Percentiles rank a stretch among this genome's conserved stretches.
Evolutionary conservation across 192 early-diverging fungal genomes (phyloP).

Genomic region (Obelidium mucronatum): DNA sequence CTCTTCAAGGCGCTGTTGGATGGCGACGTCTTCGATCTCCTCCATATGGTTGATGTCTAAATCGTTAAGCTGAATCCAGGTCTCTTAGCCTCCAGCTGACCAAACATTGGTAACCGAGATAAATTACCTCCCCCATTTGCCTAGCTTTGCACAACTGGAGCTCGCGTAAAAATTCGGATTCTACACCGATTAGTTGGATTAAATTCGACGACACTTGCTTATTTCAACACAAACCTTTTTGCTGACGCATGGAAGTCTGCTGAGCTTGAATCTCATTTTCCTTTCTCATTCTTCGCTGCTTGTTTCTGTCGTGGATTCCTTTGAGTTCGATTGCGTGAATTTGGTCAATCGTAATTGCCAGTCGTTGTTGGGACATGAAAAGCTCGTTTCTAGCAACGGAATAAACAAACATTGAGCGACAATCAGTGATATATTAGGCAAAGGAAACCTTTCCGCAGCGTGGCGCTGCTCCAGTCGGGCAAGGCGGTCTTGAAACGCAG

Average conservation of each 20-base stretch:
- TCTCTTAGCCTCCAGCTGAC: background rate
- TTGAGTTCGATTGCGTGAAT: slow-evolving; percentile 37
- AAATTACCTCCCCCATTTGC: slow-evolving; percentile 28
- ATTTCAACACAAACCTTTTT: slow-evolving; percentile 23
- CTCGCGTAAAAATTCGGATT: slow-evolving; percentile 37
- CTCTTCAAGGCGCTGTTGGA: slow-evolving; percentile 25
- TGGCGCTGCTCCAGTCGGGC: slow-evolving; percentile 32
- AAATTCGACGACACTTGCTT: background rate
- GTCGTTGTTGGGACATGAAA: slow-evolving; percentile 11
- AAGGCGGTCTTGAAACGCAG: slow-evolving; percentile 31
- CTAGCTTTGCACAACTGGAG: slow-evolving; percentile 39
- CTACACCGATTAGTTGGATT: background rate
- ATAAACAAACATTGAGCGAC: background rate
- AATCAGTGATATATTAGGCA: background rate
- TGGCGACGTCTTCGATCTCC: slow-evolving; percentile 32
- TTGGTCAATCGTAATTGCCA: slow-evolving; percentile 24
- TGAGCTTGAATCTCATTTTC: slow-evolving; percentile 38
- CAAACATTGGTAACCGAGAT: too few species aligned
- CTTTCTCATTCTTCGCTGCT: slow-evolving; percentile 19
- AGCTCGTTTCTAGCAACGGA: slow-evolving; percentile 24
- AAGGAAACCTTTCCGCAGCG: slow-evolving; percentile 33
- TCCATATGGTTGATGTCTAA: slow-evolving; percentile 35
- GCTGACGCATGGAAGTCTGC: slow-evolving; percentile 32
- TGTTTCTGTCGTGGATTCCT: slow-evolving; percentile 32
- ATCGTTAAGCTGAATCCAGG: slow-evolving; percentile 28